These are phyloP conservation scores for Pseudomonodictys pantanalensis DNA, from an alignment of 495 filamentous ascomycete genomes.

Conservation along the genomic window DNA sequence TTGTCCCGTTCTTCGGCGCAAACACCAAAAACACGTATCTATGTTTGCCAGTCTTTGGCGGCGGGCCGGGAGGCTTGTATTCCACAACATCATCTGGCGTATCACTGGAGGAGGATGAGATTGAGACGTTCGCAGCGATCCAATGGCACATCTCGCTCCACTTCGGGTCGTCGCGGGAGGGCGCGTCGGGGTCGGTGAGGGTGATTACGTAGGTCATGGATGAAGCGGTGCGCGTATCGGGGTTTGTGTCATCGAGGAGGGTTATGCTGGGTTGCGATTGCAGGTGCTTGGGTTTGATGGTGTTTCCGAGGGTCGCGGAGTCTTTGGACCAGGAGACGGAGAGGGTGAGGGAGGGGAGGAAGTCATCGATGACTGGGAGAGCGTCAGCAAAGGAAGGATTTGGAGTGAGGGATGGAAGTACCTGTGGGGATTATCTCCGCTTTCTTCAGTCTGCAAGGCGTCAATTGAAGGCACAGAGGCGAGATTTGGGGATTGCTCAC, in stretches of 20 bases:
- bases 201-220: conserved; percentile 46
- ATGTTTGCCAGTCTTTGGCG: conserved; percentile 63
- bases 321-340: conserved; percentile 50
- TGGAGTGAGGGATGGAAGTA: conserved; percentile 27
- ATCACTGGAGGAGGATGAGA: too few species aligned
- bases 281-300: conserved; percentile 51
- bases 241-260: conserved; percentile 32
- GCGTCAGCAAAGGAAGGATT: conserved; percentile 18
- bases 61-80: conserved; percentile 62
- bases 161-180: conserved; percentile 59
- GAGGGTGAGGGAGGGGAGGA: conserved; percentile 54
- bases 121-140: conserved; percentile 52
- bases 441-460: conserved; percentile 49
- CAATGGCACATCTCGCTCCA: conserved; percentile 74
- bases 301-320: conserved; percentile 58
- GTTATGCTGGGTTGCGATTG: conserved; percentile 51
- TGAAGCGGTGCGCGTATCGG: conserved; percentile 12
- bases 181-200: conserved; percentile 70
- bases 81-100: conserved; percentile 49
- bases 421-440: conserved; percentile 62
- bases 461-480: neutral
- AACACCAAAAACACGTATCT: conserved; percentile 65
- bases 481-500: conserved; percentile 15
- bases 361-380: conserved; percentile 59
- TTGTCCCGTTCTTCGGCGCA: conserved; percentile 42